A percentile compares a stretch with the other conserved stretches of the same genome.
Conservation (phyloP, 1,284 basidiomycete species). For the Tilletia setariae region DNA sequence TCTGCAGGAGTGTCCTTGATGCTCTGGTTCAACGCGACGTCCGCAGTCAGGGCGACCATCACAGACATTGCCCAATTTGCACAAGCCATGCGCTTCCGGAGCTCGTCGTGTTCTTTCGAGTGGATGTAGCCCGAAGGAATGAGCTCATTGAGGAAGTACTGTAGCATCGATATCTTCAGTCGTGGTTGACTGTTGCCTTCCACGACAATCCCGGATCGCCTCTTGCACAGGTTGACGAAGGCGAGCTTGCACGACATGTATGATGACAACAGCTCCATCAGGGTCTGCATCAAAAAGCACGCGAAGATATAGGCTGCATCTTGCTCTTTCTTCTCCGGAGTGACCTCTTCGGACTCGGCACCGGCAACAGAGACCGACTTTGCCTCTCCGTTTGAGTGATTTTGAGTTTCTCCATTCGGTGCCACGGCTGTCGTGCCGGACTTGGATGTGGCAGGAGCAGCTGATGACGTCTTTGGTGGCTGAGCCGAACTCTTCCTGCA, state of each 20-base stretch:
- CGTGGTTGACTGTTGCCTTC: neutral
- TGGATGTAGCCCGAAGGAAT: slow-evolving; percentile 51
- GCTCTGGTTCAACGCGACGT: slow-evolving; percentile 62
- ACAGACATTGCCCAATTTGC: slow-evolving; percentile 81
- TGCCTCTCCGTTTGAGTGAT: neutral
- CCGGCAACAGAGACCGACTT: slow-evolving; percentile 13
- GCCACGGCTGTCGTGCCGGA: neutral
- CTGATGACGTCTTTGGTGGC: slow-evolving; percentile 6
- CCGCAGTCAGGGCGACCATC: slow-evolving; percentile 84
- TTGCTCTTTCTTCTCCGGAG: slow-evolving; percentile 15
- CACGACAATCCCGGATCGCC: slow-evolving; percentile 15
- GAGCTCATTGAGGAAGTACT: slow-evolving; percentile 46
- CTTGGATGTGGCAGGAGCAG: neutral
- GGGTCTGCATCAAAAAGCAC: slow-evolving; percentile 83
- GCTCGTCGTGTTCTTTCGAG: slow-evolving; percentile 41
- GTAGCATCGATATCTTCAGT: slow-evolving; percentile 25
- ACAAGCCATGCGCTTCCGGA: slow-evolving; percentile 49
- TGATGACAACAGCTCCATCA: slow-evolving; percentile 88
- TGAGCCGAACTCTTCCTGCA: slow-evolving; percentile 5
- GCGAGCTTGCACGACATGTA: slow-evolving; percentile 86
- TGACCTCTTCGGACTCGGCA: neutral
- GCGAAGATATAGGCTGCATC: slow-evolving; percentile 64
- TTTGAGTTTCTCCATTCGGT: neutral
- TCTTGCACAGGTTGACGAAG: slow-evolving; percentile 71
- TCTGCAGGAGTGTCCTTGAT: slow-evolving; percentile 68